Conservation (phyloP, 2,329 filamentous ascomycete species). For the Truncatella angustata region DNA sequence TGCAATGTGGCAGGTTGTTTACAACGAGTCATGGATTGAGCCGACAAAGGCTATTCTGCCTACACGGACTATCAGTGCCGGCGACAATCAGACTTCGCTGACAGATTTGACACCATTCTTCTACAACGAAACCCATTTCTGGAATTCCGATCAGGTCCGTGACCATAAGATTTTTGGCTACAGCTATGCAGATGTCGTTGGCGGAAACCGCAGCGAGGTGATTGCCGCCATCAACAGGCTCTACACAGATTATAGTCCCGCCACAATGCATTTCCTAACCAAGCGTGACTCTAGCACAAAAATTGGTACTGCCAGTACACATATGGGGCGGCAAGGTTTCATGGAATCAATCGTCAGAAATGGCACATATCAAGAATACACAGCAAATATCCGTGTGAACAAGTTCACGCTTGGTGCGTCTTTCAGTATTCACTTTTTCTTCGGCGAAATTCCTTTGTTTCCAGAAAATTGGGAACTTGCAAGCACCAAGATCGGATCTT, state of each 20-base stretch:
- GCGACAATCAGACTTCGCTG: constrained; percentile 51
- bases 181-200: constrained; percentile 66
- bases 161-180: constrained; percentile 66
- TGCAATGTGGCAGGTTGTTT: constrained; percentile 73
- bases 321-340: background rate
- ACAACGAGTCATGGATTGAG: constrained; percentile 66
- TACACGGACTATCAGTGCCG: constrained; percentile 59
- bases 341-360: constrained; percentile 1
- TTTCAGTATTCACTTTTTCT: constrained; percentile 67
- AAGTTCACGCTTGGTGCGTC: constrained; percentile 60
- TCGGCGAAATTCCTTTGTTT: constrained; percentile 52
- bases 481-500: constrained; percentile 58
- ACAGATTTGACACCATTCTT: constrained; percentile 69
- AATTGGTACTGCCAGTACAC: background rate
- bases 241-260: constrained; percentile 21
- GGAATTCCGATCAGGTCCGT: constrained; percentile 63
- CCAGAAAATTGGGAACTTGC: constrained; percentile 48
- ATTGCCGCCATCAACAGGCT: constrained; percentile 21
- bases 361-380: constrained; percentile 59
- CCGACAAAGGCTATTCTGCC: constrained; percentile 52
- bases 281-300: background rate
- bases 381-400: constrained; percentile 62
- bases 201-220: constrained; percentile 31
- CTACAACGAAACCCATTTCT: constrained; percentile 59
- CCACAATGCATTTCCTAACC: background rate